Conservation (phyloP, 139 green algal genomes). For the Auxenochlorella pyrenoidosa region DNA sequence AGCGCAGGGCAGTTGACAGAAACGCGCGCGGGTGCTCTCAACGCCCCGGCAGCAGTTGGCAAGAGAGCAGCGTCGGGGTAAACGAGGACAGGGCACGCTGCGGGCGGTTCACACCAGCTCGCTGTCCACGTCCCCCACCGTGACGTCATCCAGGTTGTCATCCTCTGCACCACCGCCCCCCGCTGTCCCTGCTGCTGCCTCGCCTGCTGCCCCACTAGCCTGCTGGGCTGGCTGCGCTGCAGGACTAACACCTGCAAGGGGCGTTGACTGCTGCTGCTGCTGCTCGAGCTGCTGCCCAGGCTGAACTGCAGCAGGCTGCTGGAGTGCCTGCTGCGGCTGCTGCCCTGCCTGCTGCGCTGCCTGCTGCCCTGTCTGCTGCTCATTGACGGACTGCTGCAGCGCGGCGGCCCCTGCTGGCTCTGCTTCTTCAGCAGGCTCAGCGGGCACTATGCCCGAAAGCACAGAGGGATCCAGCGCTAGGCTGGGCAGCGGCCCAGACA, state of each 20-base stretch:
- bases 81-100: neutral
- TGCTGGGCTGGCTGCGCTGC: neutral
- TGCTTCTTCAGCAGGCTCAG: neutral
- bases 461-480: neutral
- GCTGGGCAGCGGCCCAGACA: constrained; percentile 28
- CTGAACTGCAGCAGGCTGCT: neutral
- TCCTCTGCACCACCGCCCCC: neutral
- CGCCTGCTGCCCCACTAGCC: neutral
- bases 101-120: neutral
- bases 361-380: neutral
- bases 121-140: constrained; percentile 8
- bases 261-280: neutral
- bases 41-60: neutral
- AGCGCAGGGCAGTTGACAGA: too few species aligned
- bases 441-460: neutral
- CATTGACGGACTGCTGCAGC: too few species aligned
- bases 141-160: neutral
- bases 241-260: neutral
- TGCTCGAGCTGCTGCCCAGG: neutral
- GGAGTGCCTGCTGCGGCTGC: neutral
- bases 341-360: neutral
- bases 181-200: neutral
- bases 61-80: neutral
- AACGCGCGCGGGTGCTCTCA: neutral
- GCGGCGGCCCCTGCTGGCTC: neutral